Evolutionary conservation across 2,329 filamentous ascomycete genomes (phyloP), one percentile per base, ranked within the genome.

Genomic region (Tolypocladium ophioglossoides): DNA sequence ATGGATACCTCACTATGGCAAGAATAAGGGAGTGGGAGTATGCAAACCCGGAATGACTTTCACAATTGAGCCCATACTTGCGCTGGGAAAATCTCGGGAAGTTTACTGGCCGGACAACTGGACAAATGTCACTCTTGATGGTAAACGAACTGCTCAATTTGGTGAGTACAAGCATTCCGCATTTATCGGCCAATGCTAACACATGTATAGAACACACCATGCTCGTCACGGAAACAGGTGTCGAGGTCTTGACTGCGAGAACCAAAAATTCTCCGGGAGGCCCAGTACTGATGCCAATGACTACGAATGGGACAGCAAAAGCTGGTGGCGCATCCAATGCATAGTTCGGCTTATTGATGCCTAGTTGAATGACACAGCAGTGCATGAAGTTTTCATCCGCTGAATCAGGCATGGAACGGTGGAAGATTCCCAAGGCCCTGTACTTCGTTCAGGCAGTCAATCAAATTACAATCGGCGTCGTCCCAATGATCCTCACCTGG

Each of bases 51-150:
- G 94, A 52, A 96, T 97, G 91, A 96, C 91, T 59, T 99, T 99
- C 66, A 99, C 94, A 0, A 99, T 99, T 57, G 94, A 99, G 74
- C 94, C 94, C 18, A 99, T 99, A 94, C 91, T 99, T 68, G 91
- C 90, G 41, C 72, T 96, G 53, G 94, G 94, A 55, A 91, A 89
- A 57, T 88, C 96, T 71, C 84, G 84, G 58, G 94, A 99, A 66
- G 87, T 94, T 68, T 97, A 91, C 0, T 99, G 94, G 94, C 94
- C 94, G 0, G 94, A 99, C 68, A 90, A 97, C 75, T 99, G 94
- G 94, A 99, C 94, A 1, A 96, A 91, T 70, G 89, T 89, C 6
- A 99, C 94, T 0, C 82, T 85, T 55, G 94, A 99, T 68, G 94
- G 94, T 51, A 88, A 87, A 70, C 78, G 83, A 67, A 96, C 91